Evolutionary conservation across 345 rosid genomes (phyloP).

Genomic region (Eucalyptus virginea): DNA sequence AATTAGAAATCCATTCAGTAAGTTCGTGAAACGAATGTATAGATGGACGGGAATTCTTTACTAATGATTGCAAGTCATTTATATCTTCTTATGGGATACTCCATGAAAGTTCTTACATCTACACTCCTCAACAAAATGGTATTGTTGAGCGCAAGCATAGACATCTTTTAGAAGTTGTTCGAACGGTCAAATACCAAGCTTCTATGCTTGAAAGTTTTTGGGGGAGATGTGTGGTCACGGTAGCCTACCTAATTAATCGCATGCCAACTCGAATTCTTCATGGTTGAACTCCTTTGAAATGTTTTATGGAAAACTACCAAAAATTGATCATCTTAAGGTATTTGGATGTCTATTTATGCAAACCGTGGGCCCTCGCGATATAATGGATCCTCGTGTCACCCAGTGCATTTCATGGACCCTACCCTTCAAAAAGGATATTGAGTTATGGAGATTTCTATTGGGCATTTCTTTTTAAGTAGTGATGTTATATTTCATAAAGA

Average conservation of each 20-base stretch:
- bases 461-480: no score
- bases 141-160: background rate
- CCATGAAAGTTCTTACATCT: background rate
- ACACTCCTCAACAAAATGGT: background rate
- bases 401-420: background rate
- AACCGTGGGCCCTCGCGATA: background rate
- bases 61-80: no score
- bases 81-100: no score
- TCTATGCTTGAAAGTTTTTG: background rate
- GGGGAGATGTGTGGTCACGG: background rate
- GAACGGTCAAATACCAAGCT: background rate
- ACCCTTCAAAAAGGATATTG: background rate
- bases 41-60: no score
- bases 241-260: background rate
- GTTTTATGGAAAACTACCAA: background rate
- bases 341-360: no score
- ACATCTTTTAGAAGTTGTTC: background rate
- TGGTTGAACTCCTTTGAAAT: background rate
- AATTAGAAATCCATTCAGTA: background rate
- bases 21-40: background rate
- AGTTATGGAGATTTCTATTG: background rate
- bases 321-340: background rate
- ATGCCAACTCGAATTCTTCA: background rate
- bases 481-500: background rate
- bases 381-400: background rate